A percentile compares a stretch with the other conserved stretches of the same genome.
Evolutionary conservation across 495 filamentous ascomycete genomes (phyloP).

Genomic region (Penicillium canescens): DNA sequence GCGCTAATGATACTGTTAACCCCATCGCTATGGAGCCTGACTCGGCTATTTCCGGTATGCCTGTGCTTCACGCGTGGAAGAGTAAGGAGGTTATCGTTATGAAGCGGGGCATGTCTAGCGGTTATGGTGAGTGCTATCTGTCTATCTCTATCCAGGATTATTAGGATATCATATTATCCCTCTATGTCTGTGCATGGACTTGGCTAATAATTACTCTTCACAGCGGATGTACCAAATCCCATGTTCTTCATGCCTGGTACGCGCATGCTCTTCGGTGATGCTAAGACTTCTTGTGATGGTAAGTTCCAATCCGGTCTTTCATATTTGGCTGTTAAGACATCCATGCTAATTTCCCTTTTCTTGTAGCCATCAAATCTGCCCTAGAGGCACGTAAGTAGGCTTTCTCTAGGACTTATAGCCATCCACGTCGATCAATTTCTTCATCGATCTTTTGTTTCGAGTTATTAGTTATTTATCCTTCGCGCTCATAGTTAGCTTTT

Average conservation of each 20-base stretch:
- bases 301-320: conserved; percentile 11
- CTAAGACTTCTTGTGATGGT: conserved; percentile 75
- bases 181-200: neutral
- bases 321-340: neutral
- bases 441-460: neutral
- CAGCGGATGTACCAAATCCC: conserved; percentile 80
- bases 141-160: too few relatives aligned
- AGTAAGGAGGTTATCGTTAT: conserved; percentile 86
- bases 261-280: conserved; percentile 84
- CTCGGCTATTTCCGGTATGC: conserved; percentile 81
- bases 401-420: neutral
- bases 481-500: too few relatives aligned
- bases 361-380: conserved; percentile 40
- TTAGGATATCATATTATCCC: neutral
- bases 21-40: conserved; percentile 78
- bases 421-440: neutral
- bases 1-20: conserved; percentile 84
- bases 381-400: conserved; percentile 42
- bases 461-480: neutral
- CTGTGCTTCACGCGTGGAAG: conserved; percentile 85
- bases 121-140: conserved; percentile 60
- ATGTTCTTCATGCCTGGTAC: conserved; percentile 86
- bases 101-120: conserved; percentile 80
- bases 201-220: neutral
- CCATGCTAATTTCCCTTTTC: neutral